Percentiles rank a stretch among this genome's conserved stretches.
Evolutionary conservation across 2,329 filamentous ascomycete species (phyloP).

Genomic region (Colletotrichum scovillei): DNA sequence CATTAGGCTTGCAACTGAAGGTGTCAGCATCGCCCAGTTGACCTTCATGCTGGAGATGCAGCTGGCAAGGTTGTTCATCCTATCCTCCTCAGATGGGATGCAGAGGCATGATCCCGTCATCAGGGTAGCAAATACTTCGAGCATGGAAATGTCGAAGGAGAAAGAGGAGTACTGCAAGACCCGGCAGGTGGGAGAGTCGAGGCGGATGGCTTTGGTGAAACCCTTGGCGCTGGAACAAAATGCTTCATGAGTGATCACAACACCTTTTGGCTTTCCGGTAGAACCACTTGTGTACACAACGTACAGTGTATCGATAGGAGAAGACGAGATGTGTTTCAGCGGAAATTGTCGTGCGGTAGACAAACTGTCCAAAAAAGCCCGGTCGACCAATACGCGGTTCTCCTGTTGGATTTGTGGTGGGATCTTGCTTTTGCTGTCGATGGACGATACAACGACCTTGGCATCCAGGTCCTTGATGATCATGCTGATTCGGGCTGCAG

Average conservation of each 20-base stretch:
- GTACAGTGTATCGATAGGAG: slow-evolving; percentile 1
- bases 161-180: slow-evolving; percentile 53
- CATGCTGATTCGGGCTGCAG: not conserved
- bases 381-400: not conserved
- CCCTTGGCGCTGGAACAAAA: slow-evolving; percentile 15
- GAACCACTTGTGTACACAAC: slow-evolving; percentile 26
- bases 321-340: fast-evolving
- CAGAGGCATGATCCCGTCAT: slow-evolving; percentile 50
- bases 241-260: slow-evolving; percentile 10
- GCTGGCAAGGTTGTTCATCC: slow-evolving; percentile 43
- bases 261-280: slow-evolving; percentile 29
- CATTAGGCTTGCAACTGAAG: slow-evolving; percentile 24
- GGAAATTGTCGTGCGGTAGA: not conserved
- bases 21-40: slow-evolving; percentile 34
- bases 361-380: not conserved
- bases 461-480: slow-evolving; percentile 18
- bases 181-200: not conserved
- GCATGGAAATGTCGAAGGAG: slow-evolving; percentile 54
- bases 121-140: slow-evolving; percentile 50
- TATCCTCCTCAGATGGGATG: slow-evolving; percentile 49
- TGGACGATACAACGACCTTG: slow-evolving; percentile 1
- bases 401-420: not conserved
- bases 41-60: slow-evolving; percentile 9
- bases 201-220: slow-evolving; percentile 11
- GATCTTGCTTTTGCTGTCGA: not conserved